Evolutionary conservation across 2,329 filamentous ascomycete genomes (phyloP).

Genomic region (Fusarium camptoceras): DNA sequence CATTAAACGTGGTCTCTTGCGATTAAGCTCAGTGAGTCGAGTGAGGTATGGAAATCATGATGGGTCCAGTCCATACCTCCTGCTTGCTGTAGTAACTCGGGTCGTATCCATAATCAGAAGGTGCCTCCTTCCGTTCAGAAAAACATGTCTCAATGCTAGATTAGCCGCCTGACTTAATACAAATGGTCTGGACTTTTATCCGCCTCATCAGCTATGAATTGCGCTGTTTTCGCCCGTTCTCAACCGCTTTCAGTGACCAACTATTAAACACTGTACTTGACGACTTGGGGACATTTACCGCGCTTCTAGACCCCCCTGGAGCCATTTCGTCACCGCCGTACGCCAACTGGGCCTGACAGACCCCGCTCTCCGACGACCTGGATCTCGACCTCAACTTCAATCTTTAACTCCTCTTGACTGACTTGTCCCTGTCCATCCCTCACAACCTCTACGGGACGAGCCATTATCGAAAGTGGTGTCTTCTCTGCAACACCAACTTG

Average conservation of each 20-base stretch:
- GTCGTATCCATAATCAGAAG: conserved; percentile 24
- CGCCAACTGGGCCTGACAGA: conserved; percentile 39
- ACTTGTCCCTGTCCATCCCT: conserved; percentile 26
- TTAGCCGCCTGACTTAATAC: conserved; percentile 1
- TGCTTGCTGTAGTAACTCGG: neutral
- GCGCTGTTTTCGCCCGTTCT: conserved; percentile 23
- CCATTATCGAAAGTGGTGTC: conserved; percentile 5
- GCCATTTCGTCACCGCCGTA: conserved; percentile 46
- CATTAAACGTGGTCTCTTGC: conserved; percentile 7
- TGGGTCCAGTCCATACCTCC: neutral
- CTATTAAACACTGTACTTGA: conserved; percentile 7
- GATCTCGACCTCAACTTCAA: conserved; percentile 19
- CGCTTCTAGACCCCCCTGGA: conserved; percentile 28
- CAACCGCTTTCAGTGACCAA: conserved; percentile 8
- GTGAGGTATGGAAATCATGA: neutral
- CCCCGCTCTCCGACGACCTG: conserved; percentile 42
- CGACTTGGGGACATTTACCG: conserved; percentile 22
- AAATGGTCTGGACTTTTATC: conserved; percentile 5
- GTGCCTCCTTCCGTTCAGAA: conserved; percentile 3
- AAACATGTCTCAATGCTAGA: neutral
- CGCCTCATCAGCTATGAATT: conserved; percentile 6
- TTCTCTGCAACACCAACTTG: neutral
- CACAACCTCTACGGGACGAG: conserved; percentile 15
- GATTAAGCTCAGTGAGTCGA: neutral
- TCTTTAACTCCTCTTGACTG: conserved; percentile 31